Evolutionary conservation across 345 rosid genomes (phyloP).

Genomic region (Sisymbrium altissimum): DNA sequence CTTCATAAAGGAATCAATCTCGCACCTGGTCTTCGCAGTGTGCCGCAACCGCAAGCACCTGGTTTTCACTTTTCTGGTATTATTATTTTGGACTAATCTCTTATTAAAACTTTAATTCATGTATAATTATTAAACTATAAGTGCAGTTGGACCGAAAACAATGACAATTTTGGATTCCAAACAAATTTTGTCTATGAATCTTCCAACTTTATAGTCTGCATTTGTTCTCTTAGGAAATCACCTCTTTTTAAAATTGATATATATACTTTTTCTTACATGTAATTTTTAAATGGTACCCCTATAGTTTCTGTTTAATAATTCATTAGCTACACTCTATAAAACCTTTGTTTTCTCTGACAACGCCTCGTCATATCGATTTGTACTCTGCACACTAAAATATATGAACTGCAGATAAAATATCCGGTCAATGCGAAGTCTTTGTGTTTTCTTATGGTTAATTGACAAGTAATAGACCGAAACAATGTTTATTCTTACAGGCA

Average conservation of each 20-base stretch:
- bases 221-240: not conserved
- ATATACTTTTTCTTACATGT: not conserved
- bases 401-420: not conserved
- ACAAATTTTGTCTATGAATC: conserved; percentile 12
- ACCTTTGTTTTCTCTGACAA: conserved; percentile 18
- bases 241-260: not conserved
- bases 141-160: conserved; percentile 16
- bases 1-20: conserved; percentile 18
- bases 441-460: not conserved
- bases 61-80: conserved; percentile 20
- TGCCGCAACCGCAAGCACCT: conserved; percentile 18
- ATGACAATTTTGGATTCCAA: conserved; percentile 3
- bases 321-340: not conserved
- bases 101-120: not conserved
- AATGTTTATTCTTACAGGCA: too few species aligned
- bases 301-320: not conserved
- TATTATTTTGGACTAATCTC: not conserved
- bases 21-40: not conserved
- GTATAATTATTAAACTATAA: not conserved
- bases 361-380: conserved; percentile 1
- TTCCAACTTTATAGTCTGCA: conserved; percentile 3
- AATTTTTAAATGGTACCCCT: not conserved
- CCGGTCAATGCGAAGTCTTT: not conserved
- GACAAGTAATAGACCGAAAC: not conserved
- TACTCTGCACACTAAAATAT: not conserved